Evolutionary conservation across 2,329 filamentous ascomycete species (phyloP), one percentile per base, ranked within the genome.

Genomic region (Fusarium coicis): DNA sequence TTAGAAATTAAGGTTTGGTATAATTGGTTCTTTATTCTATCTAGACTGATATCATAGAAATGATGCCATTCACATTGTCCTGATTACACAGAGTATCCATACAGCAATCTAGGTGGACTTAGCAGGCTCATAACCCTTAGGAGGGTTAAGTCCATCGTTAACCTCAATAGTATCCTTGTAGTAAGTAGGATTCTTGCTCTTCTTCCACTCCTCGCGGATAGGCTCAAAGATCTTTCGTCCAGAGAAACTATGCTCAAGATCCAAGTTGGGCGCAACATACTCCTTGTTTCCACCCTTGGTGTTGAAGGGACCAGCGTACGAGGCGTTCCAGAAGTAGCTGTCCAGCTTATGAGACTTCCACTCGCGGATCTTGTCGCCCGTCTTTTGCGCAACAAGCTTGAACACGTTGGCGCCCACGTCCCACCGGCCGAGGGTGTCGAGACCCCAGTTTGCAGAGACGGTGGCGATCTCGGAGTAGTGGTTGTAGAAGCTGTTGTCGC

Each of bases 331-430:
- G 79, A 83, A 88, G 69, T 85, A 81, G 52, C 80, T 76, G 32
- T 83, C 78, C 12, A 89, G 80, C 7, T 77, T 70, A 23, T 78
- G 59, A 54, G 76, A 74, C 37, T 76, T 68, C 83, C 83, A 87
- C 34, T 77, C 53, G 23, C 85, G 83, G 15, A 86, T 43, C 70
- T 74, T 77, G 78, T 92, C 90, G 59, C 89, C 88, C 0, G 91
- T 93, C 81, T 87, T 84, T 11, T 87, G 80, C 19, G 89, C 90
- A 6, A 93, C 90, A 28, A 89, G 64, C 34, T 86, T 76, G 80
- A 90, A 91, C n/a, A 93, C 88, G 78, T 93, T 93, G 78, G 92
- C 92, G 56, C 90, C 91, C 21, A 91, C 91, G 76, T 94, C 92
- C 85, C 88, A 93, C 66, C 92, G 90, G 16, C 92, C 92, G 5